Evolutionary conservation across 1,139 yeast species (phyloP), one percentile per base, ranked within the genome.

Genomic region (Debaryomyces udenii): DNA sequence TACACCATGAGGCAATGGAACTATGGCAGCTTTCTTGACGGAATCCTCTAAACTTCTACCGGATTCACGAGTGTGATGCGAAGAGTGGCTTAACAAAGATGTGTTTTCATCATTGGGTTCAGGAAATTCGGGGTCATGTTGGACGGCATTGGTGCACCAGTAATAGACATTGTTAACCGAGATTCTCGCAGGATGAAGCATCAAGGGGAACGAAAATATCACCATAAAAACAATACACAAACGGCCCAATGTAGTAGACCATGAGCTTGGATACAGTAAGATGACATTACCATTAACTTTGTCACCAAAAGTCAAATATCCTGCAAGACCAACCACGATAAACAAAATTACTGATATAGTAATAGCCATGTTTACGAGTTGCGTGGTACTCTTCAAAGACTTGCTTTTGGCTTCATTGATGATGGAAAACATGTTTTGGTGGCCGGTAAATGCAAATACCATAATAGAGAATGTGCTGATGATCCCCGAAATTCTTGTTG

Each of bases 131-230:
- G 23, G 17, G 13, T 39, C 38, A 20, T 37, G 29, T 9, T 41
- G 23, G 13, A 18, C 24, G 7, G 41, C 17, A 16, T 44, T 43
- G 28, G 34, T 37, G 14, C 76, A 36, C 78, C 86, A 83, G 54
- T 76, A 77, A 41, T 76, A 64, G 49, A 91, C 79, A 61, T 91
- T 89, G 59, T 88, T 86, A 24, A 85, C 70, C 1, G 97, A 87
- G 22, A 88, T 83, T 43, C 99, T 72, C 36, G 96, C 87, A 1
- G 99, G 99, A 59, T 91, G 96, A 56, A 89, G 79, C 84, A 91
- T 86, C 51, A 93, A 73, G 14, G 99, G 99, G 67, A 85, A 93
- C 6, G 96, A 86, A 47, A 93, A 78, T 9, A 87, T 67, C 31
- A 94, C 95, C 85, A 93, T 81, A 31, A 86, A 68, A 1, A 87